Evolutionary conservation across 2,329 filamentous ascomycete genomes (phyloP), one percentile per base, ranked within the genome.

Genomic region (Xylariaceae sp.): DNA sequence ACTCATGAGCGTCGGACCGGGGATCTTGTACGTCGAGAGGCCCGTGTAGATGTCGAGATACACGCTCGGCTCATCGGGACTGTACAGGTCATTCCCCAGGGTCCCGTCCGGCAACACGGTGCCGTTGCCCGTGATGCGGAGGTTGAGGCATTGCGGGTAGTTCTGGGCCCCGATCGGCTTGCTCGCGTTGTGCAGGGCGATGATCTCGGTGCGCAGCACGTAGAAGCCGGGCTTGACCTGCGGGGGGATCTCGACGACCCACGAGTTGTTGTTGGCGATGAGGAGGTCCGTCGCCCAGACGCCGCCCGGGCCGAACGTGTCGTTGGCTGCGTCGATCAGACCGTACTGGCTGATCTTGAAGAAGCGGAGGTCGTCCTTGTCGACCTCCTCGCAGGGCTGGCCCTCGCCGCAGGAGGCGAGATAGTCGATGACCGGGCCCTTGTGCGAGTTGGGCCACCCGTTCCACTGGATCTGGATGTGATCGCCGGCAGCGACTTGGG

Each of bases 111-210:
- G 54, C 5, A 42, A 30, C 9, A 47, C 27, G 5, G 46, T 48
- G 6, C 71, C 73, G 19, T 61, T 59, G 34, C 74, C 71, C 18
- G 65, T 71, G 46, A 81, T 64, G 48, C 73, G 63, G 41, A 81
- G 55, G 63, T 81, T 80, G 58, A 78, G 61, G 55, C 77, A 74
- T 49, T 73, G 70, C 19, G 70, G 70, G 53, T 74, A 74, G 51
- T 70, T 68, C 59, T 74, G 70, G 18, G 69, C 67, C 8, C 69
- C 69, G 43, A 64, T 56, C 16, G 47, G 40, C 11, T 62, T 54
- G 5, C 50, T 59, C 9, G 69, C 68, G 14, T 61, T 62, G 55
- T 74, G 71, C 21, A 74, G 62, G 18, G 66, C 68, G 34, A 74
- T 70, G 43, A 72, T 73, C 56, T 74, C 71, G 47, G 72, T 67